Evolutionary conservation across 2,329 filamentous ascomycete genomes (phyloP).

Genomic region (Ophiocordyceps polyrhachis-furcata): DNA sequence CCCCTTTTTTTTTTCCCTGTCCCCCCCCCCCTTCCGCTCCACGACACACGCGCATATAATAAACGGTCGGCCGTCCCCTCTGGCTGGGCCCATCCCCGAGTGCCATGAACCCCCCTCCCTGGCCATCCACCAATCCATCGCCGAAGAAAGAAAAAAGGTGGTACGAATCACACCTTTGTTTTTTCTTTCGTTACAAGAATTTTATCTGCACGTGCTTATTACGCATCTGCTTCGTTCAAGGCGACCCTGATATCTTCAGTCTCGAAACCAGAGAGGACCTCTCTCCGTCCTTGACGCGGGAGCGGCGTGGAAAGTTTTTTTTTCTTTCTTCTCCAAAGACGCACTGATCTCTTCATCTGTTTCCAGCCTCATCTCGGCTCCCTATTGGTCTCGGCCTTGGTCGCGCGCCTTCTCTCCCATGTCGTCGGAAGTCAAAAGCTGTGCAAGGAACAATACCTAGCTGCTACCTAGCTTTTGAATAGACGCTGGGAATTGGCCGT

Average conservation of each 20-base stretch:
- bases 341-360: background rate
- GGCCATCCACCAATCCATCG: background rate
- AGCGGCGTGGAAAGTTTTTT: too few species aligned
- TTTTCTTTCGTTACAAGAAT: too few species aligned
- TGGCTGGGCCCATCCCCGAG: background rate
- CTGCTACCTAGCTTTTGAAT: slow-evolving; percentile 3
- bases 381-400: background rate
- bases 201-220: too few species aligned
- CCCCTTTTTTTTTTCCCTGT: background rate
- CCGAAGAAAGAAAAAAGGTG: background rate
- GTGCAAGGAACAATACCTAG: background rate
- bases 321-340: too few species aligned
- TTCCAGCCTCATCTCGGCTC: background rate
- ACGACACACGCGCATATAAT: background rate
- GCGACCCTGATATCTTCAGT: too few species aligned
- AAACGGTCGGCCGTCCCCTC: background rate
- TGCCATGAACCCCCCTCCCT: background rate
- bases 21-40: background rate
- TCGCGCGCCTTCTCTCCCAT: background rate
- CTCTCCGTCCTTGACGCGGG: too few species aligned
- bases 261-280: too few species aligned
- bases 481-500: background rate
- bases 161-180: background rate
- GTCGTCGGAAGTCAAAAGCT: background rate
- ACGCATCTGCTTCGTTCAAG: too few species aligned